Percentiles rank a stretch among this genome's conserved stretches.
These are phyloP conservation scores for Ascochyta koolunga DNA, from an alignment of 2,329 filamentous ascomycete genomes.

Conservation along the genomic window DNA sequence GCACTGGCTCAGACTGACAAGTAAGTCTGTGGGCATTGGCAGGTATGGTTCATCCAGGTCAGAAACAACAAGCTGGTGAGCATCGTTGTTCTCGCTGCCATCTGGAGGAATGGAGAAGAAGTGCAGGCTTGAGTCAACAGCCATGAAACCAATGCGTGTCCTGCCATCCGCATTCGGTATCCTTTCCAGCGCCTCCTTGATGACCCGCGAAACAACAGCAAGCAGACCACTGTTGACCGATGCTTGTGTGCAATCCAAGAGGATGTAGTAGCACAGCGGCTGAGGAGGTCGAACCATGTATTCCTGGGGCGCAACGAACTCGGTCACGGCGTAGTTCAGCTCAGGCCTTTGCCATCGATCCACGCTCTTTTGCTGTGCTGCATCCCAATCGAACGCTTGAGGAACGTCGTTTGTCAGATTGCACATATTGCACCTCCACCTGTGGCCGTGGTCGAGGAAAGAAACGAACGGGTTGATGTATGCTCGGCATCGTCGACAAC, in stretches of 20 bases:
- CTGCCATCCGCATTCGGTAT: conserved; percentile 98
- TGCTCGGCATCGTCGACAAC: conserved; percentile 91
- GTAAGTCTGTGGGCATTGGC: conserved; percentile 87
- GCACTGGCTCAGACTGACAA: conserved; percentile 88
- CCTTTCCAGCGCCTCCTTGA: conserved; percentile 90
- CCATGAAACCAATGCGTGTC: conserved; percentile 92
- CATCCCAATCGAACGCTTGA: conserved; percentile 99
- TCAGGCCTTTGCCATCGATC: conserved; percentile 93
- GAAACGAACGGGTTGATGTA: conserved; percentile 60
- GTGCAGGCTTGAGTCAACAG: conserved; percentile 91
- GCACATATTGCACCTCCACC: conserved; percentile 99
- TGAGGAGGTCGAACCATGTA: conserved; percentile 99
- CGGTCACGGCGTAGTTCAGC: conserved; percentile 93
- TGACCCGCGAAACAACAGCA: conserved; percentile 90
- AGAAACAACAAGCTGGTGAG: conserved; percentile 90
- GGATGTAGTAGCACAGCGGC: conserved; percentile 58
- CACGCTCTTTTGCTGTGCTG: conserved; percentile 81
- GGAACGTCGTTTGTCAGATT: conserved; percentile 98
- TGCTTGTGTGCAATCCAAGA: conserved; percentile 56
- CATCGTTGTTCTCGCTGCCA: conserved; percentile 80
- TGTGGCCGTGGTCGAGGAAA: conserved; percentile 94
- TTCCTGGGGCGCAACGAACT: conserved; percentile 97
- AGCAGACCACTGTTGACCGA: conserved; percentile 80
- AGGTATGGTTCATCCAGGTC: conserved; percentile 96
- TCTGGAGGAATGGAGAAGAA: conserved; percentile 96